Evolutionary conservation across 371 early-diverging fungal genomes (phyloP), one percentile per base, ranked within the genome.

Genomic region (Lichtheimia corymbifera): DNA sequence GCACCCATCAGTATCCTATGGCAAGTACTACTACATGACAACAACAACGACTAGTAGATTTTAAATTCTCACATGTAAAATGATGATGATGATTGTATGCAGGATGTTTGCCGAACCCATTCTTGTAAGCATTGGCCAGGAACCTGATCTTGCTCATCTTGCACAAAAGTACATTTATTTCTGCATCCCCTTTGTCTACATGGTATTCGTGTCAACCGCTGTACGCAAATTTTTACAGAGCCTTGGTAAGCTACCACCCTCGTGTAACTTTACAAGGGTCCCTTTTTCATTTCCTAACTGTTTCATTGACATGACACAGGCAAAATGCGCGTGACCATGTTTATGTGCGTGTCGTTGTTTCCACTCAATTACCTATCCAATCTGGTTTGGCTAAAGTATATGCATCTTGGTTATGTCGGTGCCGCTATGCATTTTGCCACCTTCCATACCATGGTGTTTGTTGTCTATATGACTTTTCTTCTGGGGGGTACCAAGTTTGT

Each of bases 291-390:
- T 25, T 42, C 20, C 22, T 18, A 14, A 5, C 25, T 27, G 17
- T 35, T 43, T 50, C 47, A 15, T 52, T 43, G n/a, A 44, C n/a
- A 22, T 41, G 15, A 22, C 27, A 15, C 44, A 70, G 71, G 71
- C 22, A 63, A 74, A 30, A 76, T 76, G 79, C 68, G 67, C 17
- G 64, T 74, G 0, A 76, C 74, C 42, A 70, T 76, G 71, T 66
- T 70, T 44, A 61, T 76, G 24, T 47, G 72, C 15, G 42, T 70
- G 12, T 14, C 68, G 1, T 20, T 72, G 4, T 70, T 73, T 28
- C 79, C 79, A 18, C 41, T 74, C 52, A 79, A 76, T 47, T 22
- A 61, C 14, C 44, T 62, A 2, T 66, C 71, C 15, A 70, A 76
- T 40, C 68, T 70, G 35, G 53, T 74, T 22, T 76, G 71, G 30